Percentiles rank a stretch among this genome's conserved stretches.
Evolutionary conservation across 352 stramenopile species (phyloP).

Genomic region (Globisporangium cystogenes): DNA sequence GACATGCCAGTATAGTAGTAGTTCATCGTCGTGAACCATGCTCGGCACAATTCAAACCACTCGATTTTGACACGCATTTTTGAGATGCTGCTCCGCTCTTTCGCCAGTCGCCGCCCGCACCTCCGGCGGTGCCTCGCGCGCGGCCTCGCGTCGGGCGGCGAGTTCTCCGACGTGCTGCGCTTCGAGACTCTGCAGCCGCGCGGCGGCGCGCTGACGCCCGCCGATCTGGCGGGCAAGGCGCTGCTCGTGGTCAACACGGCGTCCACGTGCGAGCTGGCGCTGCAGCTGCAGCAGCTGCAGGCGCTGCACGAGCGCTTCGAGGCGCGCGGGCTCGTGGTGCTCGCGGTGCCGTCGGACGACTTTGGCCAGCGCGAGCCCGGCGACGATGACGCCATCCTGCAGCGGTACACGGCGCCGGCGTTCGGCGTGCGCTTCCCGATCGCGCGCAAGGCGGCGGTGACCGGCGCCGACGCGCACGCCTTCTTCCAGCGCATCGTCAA

Average conservation of each 20-base stretch:
- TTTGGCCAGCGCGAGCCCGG: slow-evolving; percentile 54
- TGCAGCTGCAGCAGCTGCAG: slow-evolving; percentile 45
- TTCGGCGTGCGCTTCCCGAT: slow-evolving; percentile 53
- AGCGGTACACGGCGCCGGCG: slow-evolving; percentile 26
- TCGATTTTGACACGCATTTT: too few species aligned
- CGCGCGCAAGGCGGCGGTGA: slow-evolving; percentile 39
- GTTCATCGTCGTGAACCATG: too few species aligned
- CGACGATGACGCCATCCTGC: slow-evolving; percentile 32
- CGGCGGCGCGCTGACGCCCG: slow-evolving; percentile 20
- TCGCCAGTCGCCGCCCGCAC: too few species aligned
- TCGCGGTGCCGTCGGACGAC: slow-evolving; percentile 67
- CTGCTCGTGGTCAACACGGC: slow-evolving; percentile 71
- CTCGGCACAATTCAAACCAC: too few species aligned
- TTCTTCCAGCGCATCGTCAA: slow-evolving; percentile 62
- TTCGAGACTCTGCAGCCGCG: slow-evolving; percentile 41
- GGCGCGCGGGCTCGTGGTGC: slow-evolving; percentile 36
- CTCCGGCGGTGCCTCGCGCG: too few species aligned
- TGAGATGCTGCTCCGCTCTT: too few species aligned
- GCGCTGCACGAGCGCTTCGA: slow-evolving; percentile 40
- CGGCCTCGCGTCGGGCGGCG: slow-evolving; percentile 9
- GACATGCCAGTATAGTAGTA: too few species aligned
- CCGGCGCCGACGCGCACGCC: slow-evolving; percentile 38
- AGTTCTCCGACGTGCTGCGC: slow-evolving; percentile 33
- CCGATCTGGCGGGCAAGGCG: slow-evolving; percentile 33
- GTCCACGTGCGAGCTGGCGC: slow-evolving; percentile 43